A percentile compares a stretch with the other conserved stretches of the same genome.
phyloP scores from a whole-genome alignment of 2,329 filamentous ascomycete species.

The Cadophora sp. region DNA sequence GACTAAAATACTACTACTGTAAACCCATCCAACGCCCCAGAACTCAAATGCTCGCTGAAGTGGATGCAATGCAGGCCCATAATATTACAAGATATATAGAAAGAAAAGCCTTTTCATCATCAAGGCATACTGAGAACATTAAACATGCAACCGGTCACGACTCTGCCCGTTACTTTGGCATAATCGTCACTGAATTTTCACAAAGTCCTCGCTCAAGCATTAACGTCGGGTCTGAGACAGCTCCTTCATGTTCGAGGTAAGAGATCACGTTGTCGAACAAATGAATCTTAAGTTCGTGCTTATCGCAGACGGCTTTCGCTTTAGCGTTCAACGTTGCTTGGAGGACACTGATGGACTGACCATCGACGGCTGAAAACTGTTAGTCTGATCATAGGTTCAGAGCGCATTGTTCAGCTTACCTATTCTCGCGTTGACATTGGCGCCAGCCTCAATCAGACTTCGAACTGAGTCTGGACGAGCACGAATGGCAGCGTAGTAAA shows the following conservation, averaged over 20 bases:
- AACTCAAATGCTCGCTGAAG: not conserved
- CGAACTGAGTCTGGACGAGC: slow-evolving; percentile 24
- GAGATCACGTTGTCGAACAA: slow-evolving; percentile 24
- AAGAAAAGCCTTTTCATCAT: not conserved
- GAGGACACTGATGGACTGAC: slow-evolving; percentile 14
- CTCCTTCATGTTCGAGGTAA: slow-evolving; percentile 25
- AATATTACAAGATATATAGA: slow-evolving; percentile 1
- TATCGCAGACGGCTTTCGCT: not conserved
- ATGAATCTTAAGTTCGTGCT: slow-evolving; percentile 11
- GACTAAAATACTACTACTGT: not conserved
- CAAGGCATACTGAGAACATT: not conserved
- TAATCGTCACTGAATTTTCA: slow-evolving; percentile 1
- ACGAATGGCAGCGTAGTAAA: slow-evolving; percentile 19
- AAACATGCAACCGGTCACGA: not conserved
- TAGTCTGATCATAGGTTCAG: not conserved
- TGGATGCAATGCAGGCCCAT: not conserved
- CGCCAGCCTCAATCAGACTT: slow-evolving; percentile 22
- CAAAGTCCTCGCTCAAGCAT: slow-evolving; percentile 14
- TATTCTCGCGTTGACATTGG: slow-evolving; percentile 17
- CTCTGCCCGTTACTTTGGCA: slow-evolving; percentile 10
- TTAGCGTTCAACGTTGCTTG: slow-evolving; percentile 13
- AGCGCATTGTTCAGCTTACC: not conserved
- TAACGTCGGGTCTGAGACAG: slow-evolving; percentile 9
- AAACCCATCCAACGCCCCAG: not conserved
- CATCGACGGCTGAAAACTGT: not conserved